Percentiles rank a stretch among this genome's conserved stretches.
Conservation (phyloP, 306 rosid species). For the Dicorynia guianensis region DNA sequence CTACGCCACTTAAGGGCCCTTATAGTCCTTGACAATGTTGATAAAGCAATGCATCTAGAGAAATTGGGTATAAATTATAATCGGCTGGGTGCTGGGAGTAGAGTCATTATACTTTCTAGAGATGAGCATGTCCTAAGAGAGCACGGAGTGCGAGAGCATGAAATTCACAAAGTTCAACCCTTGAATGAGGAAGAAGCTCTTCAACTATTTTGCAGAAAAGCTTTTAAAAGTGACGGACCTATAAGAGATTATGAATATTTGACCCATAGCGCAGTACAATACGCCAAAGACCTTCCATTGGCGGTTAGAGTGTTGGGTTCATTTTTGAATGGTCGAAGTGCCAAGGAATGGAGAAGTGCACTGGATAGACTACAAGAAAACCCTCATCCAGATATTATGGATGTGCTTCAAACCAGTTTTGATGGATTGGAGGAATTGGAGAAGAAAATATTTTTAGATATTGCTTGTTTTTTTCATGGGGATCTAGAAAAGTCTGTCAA, state of each 20-base stretch:
- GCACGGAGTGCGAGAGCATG: constrained; percentile 1
- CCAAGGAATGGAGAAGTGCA: constrained; percentile 5
- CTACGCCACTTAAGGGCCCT: not conserved
- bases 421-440: constrained; percentile 4
- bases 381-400: constrained; percentile 8
- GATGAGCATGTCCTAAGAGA: constrained; percentile 16
- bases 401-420: constrained; percentile 27
- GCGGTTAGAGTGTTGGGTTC: constrained; percentile 34
- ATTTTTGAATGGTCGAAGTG: not conserved
- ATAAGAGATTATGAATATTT: not conserved
- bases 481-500: accelerated
- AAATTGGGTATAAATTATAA: not conserved
- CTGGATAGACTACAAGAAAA: not conserved
- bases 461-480: not conserved
- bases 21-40: constrained; percentile 32
- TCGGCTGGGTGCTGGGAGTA: constrained; percentile 29
- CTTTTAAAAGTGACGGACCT: not conserved
- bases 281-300: constrained; percentile 31
- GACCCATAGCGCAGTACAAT: not conserved
- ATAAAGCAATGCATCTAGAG: not conserved
- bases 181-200: not conserved
- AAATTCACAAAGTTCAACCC: not conserved
- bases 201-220: constrained; percentile 28
- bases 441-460: constrained; percentile 37
- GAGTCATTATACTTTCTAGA: constrained; percentile 28